Evolutionary conservation across 2,329 filamentous ascomycete species (phyloP), one percentile per base, ranked within the genome.

Genomic region (Ustulina deusta): DNA sequence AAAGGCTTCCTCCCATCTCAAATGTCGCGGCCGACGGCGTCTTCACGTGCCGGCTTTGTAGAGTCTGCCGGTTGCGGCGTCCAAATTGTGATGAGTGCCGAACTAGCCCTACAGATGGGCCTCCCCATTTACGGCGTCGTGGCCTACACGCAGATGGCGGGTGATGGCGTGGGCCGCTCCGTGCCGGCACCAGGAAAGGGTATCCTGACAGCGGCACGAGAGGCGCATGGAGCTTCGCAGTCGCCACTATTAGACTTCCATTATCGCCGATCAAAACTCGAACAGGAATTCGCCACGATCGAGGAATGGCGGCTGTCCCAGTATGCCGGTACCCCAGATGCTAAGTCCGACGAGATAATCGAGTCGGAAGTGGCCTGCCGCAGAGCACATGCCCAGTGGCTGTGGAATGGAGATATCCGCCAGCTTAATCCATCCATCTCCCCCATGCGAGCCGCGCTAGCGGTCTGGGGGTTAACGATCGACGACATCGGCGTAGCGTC

Each of bases 391-490:
- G 93, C 95, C 15, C 89, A 97, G 70, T 91, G 90, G 81, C 97
- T 93, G 82, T 89, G 97, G 75, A 96, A 96, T 78, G 98, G 99
- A 87, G 93, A 92, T 83, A 98, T 99, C 89, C 98, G 96, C 95
- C 97, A 96, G 87, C 90, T 93, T 76, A 94, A 99, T 79, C 85
- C 93, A 44, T 91, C 89, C 77, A 99, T 99, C 77, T 94, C 96
- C 77, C 96, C 96, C 78, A 89, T 99, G 49, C 94, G 96, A 79
- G 96, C 95, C 82, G 93, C 96, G 66, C 89, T 99, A 71, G 96
- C 96, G 58, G 97, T 94, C 9, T 99, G 96, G 96, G 95, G 95
- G 79, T 91, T 99, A 62, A 98, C 95, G 9, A 93, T 99, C 72
- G 96, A 99, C 77, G 96, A 99, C 76, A 89, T 99, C 42, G 92